phyloP scores from a whole-genome alignment of 805 yeast species.

The Cyberlindnera veronae region DNA sequence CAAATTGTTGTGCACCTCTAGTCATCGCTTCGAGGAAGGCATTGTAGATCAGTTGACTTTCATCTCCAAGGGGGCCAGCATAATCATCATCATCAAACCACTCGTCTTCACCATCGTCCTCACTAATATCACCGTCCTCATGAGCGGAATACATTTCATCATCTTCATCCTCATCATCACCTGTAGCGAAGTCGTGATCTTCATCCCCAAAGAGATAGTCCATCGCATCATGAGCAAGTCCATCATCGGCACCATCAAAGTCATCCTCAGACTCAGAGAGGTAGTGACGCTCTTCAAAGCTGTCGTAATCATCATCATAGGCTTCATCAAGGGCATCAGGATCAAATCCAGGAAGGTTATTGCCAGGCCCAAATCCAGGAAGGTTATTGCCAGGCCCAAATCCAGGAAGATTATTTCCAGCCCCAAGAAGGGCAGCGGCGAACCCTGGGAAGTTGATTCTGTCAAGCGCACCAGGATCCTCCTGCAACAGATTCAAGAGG shows the following conservation, averaged over 20 bases:
- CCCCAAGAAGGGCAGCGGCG: background rate
- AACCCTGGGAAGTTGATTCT: background rate
- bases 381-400: background rate
- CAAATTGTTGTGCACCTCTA: too few species aligned
- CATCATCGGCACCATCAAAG: background rate
- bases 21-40: background rate
- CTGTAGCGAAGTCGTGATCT: background rate
- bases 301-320: background rate
- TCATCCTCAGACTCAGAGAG: too few species aligned
- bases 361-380: background rate
- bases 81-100: background rate
- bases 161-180: slow-evolving; percentile 1
- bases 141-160: background rate
- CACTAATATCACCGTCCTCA: background rate
- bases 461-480: background rate
- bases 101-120: too few species aligned
- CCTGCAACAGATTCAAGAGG: background rate
- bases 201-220: background rate
- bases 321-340: slow-evolving; percentile 1
- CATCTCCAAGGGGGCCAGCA: background rate
- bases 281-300: slow-evolving; percentile 1
- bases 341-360: background rate
- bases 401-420: background rate
- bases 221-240: background rate
- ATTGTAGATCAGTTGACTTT: background rate